Evolutionary conservation across 2,329 filamentous ascomycete genomes (phyloP), one percentile per base, ranked within the genome.

Genomic region (Pseudogymnoascus destructans): DNA sequence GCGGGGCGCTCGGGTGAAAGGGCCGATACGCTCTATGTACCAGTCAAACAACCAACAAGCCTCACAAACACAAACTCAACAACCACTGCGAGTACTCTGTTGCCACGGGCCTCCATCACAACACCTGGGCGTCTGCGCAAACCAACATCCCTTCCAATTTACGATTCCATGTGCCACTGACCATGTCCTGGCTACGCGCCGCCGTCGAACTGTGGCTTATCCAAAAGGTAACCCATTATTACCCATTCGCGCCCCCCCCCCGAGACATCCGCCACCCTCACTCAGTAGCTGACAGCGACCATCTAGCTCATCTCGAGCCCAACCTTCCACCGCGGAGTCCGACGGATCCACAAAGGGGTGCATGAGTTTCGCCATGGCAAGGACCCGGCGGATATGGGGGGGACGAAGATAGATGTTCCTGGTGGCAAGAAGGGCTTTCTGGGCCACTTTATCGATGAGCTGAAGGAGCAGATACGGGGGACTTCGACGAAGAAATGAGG

Each of bases 321-420:
- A 2, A 67, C 72, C 33, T 82, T 82, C 70, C 79, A 82, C 64
- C 73, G 74, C 58, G 72, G 65, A 23, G 76, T 82, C 15, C 73
- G 76, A 21, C 73, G 73, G 59, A 72, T 77, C 10, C 78, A 80
- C 55, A 67, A 66, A 30, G 67, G 62, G 46, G 61, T 69, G 10
- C 66, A 69, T 10, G 68, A 70, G 58, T 63, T 77, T 11, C 68
- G 68, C 15, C 69, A 76, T 61, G 76, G 75, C 54, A 74, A 75
- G 46, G 75, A 79, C 59, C 73, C 69, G 9, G 72, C 71, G 63
- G 76, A 75, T 64, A 72, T 77, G 69, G 72, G 77, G 56, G 73
- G 72, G 33, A 75, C 72, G 30, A 74, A 74, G 23, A 70, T 77
- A 55, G 74, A 78, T 58, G 63, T 69, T 70, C 33, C 27, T 42